These are phyloP conservation scores for Alternaria arborescens DNA, from an alignment of 2,329 filamentous ascomycete genomes.

Conservation along the genomic window DNA sequence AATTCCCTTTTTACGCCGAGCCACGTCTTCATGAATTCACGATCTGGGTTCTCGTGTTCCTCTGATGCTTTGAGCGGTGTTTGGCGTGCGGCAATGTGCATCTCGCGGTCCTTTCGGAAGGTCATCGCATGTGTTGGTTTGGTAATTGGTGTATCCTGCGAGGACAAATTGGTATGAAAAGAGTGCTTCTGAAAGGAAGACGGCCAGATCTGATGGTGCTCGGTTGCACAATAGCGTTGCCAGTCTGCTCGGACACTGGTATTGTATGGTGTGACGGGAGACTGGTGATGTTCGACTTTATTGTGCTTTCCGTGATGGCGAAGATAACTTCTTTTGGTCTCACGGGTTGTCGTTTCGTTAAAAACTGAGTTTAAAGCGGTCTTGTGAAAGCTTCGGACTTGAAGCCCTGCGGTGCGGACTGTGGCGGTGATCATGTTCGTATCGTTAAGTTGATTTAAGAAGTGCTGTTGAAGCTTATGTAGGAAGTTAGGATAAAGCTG, in stretches of 20 bases:
- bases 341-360: background rate
- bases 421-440: background rate
- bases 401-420: background rate
- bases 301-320: background rate
- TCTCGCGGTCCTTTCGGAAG: background rate
- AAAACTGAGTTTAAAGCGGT: background rate
- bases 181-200: background rate
- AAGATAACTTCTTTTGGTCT: background rate
- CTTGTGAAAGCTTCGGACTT: background rate
- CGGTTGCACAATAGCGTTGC: background rate
- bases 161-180: background rate
- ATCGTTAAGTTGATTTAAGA: background rate
- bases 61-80: background rate
- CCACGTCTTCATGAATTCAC: background rate
- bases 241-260: background rate
- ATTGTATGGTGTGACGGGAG: background rate
- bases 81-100: background rate
- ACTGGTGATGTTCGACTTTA: background rate
- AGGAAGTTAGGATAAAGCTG: background rate
- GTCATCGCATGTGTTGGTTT: background rate
- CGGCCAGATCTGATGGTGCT: background rate
- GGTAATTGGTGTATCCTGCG: background rate
- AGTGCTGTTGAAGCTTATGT: background rate
- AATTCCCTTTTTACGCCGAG: background rate
- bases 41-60: background rate